phyloP scores from a whole-genome alignment of 164 flowering plant species.

The Kingdonia uniflora region DNA sequence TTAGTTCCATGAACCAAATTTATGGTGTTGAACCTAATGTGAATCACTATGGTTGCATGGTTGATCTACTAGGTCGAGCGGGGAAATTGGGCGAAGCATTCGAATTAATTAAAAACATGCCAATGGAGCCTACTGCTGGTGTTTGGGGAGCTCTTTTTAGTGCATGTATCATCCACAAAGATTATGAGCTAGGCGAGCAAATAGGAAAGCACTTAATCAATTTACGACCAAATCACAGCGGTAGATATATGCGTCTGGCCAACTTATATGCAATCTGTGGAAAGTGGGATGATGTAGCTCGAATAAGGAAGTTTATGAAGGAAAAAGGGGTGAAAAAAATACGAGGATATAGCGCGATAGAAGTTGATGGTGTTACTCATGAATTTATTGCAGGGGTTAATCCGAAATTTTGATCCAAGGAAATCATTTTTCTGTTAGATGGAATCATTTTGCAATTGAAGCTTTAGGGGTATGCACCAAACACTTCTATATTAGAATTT shows the following conservation, averaged over 20 bases:
- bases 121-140: background rate
- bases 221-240: background rate
- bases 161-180: background rate
- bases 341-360: no score
- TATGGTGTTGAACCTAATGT: background rate
- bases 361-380: no score
- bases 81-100: background rate
- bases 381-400: no score
- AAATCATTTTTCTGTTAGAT: no score
- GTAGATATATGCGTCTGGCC: background rate
- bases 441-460: constrained; percentile 9
- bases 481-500: background rate
- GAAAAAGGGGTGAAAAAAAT: no score
- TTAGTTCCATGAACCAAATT: background rate
- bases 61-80: background rate
- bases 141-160: constrained; percentile 1
- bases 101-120: background rate
- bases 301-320: background rate
- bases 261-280: background rate
- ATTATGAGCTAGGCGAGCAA: background rate
- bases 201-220: background rate
- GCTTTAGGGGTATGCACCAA: constrained; percentile 2
- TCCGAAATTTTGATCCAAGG: no score
- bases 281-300: background rate
- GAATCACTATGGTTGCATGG: background rate